Evolutionary conservation across 1,139 yeast genomes (phyloP).

Genomic region (Geotrichum cucujoidarum): DNA sequence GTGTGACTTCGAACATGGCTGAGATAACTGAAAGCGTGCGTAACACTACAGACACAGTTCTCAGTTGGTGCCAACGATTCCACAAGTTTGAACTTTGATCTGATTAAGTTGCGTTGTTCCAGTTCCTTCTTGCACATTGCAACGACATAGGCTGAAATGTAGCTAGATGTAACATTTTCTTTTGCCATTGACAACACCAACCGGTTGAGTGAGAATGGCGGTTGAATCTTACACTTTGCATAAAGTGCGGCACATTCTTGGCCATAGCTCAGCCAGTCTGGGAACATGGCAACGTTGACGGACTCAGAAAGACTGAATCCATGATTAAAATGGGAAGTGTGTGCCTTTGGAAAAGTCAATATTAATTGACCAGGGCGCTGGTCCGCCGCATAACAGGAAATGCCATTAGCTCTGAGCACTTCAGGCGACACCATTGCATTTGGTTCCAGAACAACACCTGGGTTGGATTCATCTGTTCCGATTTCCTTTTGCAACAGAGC

Average conservation of each 20-base stretch:
- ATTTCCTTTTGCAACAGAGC: constrained; percentile 46
- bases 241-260: constrained; percentile 31
- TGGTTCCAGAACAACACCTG: constrained; percentile 75
- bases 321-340: constrained; percentile 74
- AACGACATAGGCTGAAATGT: not conserved
- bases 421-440: constrained; percentile 69
- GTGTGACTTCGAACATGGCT: constrained; percentile 3
- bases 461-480: constrained; percentile 68
- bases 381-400: constrained; percentile 60
- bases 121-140: constrained; percentile 3
- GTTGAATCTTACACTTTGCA: constrained; percentile 27
- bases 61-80: constrained; percentile 13
- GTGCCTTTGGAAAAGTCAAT: constrained; percentile 73
- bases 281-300: constrained; percentile 67
- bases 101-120: not conserved
- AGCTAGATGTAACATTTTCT: not conserved
- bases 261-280: constrained; percentile 50
- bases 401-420: constrained; percentile 47
- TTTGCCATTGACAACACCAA: constrained; percentile 24
- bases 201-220: constrained; percentile 38
- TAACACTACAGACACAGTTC: constrained; percentile 3
- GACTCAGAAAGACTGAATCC: constrained; percentile 79
- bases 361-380: constrained; percentile 79
- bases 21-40: constrained; percentile 6
- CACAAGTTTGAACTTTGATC: constrained; percentile 1